phyloP scores from a whole-genome alignment of 768 basidiomycete genomes.

The Termitomyces sp. region DNA sequence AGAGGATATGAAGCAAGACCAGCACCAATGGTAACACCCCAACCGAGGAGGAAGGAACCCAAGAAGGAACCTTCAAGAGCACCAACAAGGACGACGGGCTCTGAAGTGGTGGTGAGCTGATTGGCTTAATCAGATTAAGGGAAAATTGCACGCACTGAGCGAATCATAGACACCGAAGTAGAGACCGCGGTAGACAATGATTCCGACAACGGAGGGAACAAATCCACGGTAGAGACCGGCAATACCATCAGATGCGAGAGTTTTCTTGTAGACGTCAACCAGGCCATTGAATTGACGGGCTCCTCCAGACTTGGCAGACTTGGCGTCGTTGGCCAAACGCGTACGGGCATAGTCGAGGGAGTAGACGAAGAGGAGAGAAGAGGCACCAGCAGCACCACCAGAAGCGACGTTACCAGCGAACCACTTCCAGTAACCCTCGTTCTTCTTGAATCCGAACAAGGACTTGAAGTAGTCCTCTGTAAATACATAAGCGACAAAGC shows the following conservation, averaged over 20 bases:
- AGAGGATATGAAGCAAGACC: slow-evolving; percentile 98
- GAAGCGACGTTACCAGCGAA: slow-evolving; percentile 97
- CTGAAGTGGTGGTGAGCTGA: slow-evolving; percentile 37
- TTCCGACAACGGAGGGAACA: slow-evolving; percentile 98
- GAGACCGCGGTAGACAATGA: slow-evolving; percentile 99
- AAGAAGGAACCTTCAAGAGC: slow-evolving; percentile 94
- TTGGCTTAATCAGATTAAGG: slow-evolving; percentile 7
- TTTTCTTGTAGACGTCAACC: slow-evolving; percentile 96
- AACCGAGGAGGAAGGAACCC: slow-evolving; percentile 95
- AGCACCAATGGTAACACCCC: slow-evolving; percentile 99
- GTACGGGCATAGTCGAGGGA: slow-evolving; percentile 99
- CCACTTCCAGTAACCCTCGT: slow-evolving; percentile 97
- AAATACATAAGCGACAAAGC: slow-evolving; percentile 12
- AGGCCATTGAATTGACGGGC: slow-evolving; percentile 98
- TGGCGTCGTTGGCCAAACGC: slow-evolving; percentile 96
- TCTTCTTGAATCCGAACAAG: slow-evolving; percentile 97
- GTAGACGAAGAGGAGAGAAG: slow-evolving; percentile 98
- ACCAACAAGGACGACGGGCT: slow-evolving; percentile 97
- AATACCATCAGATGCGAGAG: slow-evolving; percentile 95
- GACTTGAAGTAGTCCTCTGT: slow-evolving; percentile 99
- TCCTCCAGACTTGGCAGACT: slow-evolving; percentile 89
- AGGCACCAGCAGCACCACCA: slow-evolving; percentile 99
- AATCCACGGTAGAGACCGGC: slow-evolving; percentile 99
- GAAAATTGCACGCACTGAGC: slow-evolving; percentile 59
- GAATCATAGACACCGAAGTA: slow-evolving; percentile 98